Evolutionary conservation across 2,329 filamentous ascomycete species (phyloP).

Genomic region (Tolypocladium tropicale): DNA sequence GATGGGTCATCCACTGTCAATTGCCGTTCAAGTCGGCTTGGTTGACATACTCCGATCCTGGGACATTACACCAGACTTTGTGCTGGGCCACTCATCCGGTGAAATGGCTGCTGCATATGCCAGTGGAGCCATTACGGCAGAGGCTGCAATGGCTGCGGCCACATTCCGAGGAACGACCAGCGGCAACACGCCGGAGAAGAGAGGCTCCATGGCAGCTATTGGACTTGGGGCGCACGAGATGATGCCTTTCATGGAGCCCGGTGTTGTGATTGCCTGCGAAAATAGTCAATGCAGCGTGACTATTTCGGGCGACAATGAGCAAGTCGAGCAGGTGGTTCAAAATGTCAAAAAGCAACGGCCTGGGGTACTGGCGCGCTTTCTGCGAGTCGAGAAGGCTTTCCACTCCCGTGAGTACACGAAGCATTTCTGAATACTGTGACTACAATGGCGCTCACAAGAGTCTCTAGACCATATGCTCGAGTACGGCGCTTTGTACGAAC

Average conservation of each 20-base stretch:
- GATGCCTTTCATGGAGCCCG: constrained; percentile 7
- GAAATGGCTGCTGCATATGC: constrained; percentile 36
- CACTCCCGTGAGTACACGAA: constrained; percentile 23
- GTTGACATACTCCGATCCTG: constrained; percentile 24
- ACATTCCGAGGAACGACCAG: constrained; percentile 19
- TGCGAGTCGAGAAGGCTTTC: constrained; percentile 31
- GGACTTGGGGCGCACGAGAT: constrained; percentile 18
- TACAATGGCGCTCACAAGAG: background rate
- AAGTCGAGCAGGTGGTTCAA: background rate
- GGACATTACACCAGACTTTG: constrained; percentile 20
- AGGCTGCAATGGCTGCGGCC: constrained; percentile 16
- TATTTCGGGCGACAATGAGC: background rate
- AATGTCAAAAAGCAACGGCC: constrained; percentile 8
- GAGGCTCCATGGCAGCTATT: constrained; percentile 11
- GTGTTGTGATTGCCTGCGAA: constrained; percentile 2
- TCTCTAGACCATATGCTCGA: constrained; percentile 3
- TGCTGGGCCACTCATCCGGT: constrained; percentile 32
- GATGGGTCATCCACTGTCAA: constrained; percentile 28
- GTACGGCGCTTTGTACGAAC: constrained; percentile 1
- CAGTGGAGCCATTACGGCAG: constrained; percentile 14
- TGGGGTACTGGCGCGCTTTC: constrained; percentile 16
- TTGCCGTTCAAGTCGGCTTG: constrained; percentile 31
- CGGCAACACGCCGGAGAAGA: constrained; percentile 3
- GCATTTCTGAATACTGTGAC: background rate
- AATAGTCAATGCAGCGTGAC: background rate